Evolutionary conservation across 208 protist species (phyloP).

Genomic region (Leishmania lainsoni): DNA sequence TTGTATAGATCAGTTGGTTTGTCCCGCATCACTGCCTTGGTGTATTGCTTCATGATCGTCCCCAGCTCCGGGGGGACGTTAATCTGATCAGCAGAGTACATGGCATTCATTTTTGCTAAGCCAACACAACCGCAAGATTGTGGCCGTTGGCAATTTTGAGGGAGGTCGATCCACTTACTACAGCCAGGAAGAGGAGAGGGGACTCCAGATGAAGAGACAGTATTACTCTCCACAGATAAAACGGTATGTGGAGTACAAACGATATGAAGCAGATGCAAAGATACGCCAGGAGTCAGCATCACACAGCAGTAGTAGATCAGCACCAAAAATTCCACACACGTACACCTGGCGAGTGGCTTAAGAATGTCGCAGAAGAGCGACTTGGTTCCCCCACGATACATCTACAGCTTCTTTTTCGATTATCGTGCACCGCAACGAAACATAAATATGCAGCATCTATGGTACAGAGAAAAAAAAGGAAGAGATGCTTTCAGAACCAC

Average conservation of each 20-base stretch:
- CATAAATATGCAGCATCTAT: background rate
- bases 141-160: background rate
- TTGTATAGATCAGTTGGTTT: slow-evolving; percentile 86
- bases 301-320: background rate
- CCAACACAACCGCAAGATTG: background rate
- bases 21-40: slow-evolving; percentile 89
- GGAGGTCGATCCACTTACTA: background rate
- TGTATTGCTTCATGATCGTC: slow-evolving; percentile 94
- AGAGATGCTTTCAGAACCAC: background rate
- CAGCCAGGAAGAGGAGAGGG: background rate
- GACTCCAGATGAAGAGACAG: background rate
- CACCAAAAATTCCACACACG: too few species aligned
- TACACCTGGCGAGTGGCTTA: background rate
- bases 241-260: background rate
- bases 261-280: background rate
- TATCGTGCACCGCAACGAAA: background rate
- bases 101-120: slow-evolving; percentile 66
- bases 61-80: slow-evolving; percentile 89
- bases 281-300: background rate
- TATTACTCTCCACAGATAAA: background rate
- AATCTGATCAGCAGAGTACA: slow-evolving; percentile 91
- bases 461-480: background rate
- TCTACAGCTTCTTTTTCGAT: background rate
- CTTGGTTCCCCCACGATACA: background rate
- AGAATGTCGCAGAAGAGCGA: background rate